A percentile compares a stretch with the other conserved stretches of the same genome.
phyloP scores from a whole-genome alignment of 2,329 filamentous ascomycete species.

The Hypoxylon rubiginosum region DNA sequence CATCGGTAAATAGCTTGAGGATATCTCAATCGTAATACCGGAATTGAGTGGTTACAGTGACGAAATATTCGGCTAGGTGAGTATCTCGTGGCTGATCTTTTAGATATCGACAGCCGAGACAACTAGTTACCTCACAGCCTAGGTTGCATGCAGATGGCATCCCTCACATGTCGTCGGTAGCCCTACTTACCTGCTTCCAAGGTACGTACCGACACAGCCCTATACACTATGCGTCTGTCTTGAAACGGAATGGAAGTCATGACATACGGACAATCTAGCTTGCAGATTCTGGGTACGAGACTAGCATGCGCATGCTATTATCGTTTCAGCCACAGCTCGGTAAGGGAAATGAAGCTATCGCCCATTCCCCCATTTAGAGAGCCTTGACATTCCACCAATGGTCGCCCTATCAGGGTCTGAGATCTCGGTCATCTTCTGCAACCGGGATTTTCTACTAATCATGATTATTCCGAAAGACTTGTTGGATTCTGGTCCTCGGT shows the following conservation, averaged over 20 bases:
- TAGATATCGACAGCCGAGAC: not conserved
- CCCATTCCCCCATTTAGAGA: not conserved
- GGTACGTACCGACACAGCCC: not conserved
- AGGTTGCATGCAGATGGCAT: not conserved
- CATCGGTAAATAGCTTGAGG: not conserved
- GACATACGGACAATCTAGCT: not conserved
- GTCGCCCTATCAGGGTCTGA: too few relatives aligned
- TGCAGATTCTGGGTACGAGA: not conserved
- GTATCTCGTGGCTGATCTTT: not conserved
- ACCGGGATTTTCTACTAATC: too few relatives aligned
- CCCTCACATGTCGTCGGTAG: not conserved
- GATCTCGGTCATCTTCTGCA: too few relatives aligned
- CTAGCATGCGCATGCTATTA: not conserved
- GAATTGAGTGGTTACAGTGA: not conserved
- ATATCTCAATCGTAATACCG: not conserved
- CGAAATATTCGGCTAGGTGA: not conserved
- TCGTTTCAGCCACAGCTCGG: not conserved
- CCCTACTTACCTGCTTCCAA: not conserved
- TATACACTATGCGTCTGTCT: not conserved
- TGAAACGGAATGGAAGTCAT: not conserved
- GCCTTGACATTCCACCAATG: not conserved
- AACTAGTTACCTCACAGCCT: not conserved
- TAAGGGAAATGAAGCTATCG: not conserved
- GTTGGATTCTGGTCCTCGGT: too few relatives aligned
- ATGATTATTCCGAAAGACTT: too few relatives aligned